These are phyloP conservation scores for Mimosa pudica DNA, from an alignment of 306 rosid genomes.

Conservation along the genomic window DNA sequence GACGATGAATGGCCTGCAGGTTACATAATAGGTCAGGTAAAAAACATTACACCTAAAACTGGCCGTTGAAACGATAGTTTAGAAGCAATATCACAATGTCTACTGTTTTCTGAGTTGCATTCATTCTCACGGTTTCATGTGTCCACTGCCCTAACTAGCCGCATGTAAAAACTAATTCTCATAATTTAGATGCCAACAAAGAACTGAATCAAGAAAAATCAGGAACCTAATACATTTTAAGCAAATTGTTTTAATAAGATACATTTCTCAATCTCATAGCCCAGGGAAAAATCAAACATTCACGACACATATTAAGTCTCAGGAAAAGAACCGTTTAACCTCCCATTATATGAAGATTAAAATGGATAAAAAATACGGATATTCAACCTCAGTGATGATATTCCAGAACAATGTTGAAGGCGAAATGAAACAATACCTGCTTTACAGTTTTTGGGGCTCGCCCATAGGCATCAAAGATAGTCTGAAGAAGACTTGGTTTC, in stretches of 20 bases:
- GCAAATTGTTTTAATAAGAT: background rate
- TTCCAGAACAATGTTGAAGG: constrained; percentile 10
- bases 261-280: background rate
- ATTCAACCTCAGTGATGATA: constrained; percentile 7
- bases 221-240: background rate
- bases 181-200: background rate
- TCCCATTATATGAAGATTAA: background rate
- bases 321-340: background rate
- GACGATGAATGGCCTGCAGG: constrained; percentile 91
- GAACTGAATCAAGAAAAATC: background rate
- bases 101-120: background rate
- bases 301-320: background rate
- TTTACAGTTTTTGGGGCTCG: constrained; percentile 70
- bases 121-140: background rate
- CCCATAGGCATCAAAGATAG: constrained; percentile 75
- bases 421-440: constrained; percentile 62
- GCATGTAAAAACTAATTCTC: background rate
- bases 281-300: background rate
- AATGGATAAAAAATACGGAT: background rate
- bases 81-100: constrained; percentile 27
- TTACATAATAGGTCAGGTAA: constrained; percentile 30
- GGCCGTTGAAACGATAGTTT: constrained; percentile 1
- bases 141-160: background rate
- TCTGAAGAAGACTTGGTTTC: constrained; percentile 89
- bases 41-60: constrained; percentile 30